These are phyloP conservation scores for Lentinula edodes DNA, from an alignment of 768 basidiomycete genomes.

Conservation along the genomic window DNA sequence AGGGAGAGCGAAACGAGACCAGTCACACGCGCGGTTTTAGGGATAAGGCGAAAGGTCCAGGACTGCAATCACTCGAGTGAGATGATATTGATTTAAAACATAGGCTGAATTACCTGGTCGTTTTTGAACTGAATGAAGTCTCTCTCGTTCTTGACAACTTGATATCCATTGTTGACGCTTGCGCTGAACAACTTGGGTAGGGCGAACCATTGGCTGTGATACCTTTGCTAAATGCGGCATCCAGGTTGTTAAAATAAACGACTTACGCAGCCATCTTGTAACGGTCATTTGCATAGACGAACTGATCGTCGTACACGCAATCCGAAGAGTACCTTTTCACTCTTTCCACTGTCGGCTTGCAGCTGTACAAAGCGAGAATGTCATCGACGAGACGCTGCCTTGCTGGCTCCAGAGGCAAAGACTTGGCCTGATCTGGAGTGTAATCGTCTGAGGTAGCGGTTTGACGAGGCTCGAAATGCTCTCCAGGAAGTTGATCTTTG, in stretches of 20 bases:
- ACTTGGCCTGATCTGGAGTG: conserved; percentile 28
- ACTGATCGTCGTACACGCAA: conserved; percentile 26
- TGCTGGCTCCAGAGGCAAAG: conserved; percentile 28
- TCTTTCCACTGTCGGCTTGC: conserved; percentile 30
- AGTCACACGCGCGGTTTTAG: conserved; percentile 34
- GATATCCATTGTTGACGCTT: conserved; percentile 28
- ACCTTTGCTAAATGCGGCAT: neutral
- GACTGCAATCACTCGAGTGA: conserved; percentile 14
- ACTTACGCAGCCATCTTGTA: conserved; percentile 27
- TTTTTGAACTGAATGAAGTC: conserved; percentile 37
- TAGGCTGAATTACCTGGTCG: conserved; percentile 24
- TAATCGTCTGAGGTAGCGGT: conserved; percentile 24
- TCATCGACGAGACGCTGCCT: conserved; percentile 34
- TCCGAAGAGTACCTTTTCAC: conserved; percentile 28
- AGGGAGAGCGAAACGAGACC: conserved; percentile 33
- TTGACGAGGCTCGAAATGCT: conserved; percentile 32
- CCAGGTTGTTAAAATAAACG: too few relatives aligned
- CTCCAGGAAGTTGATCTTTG: conserved; percentile 20
- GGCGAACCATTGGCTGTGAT: conserved; percentile 30
- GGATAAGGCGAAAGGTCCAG: conserved; percentile 32
- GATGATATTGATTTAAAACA: neutral
- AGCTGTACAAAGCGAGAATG: conserved; percentile 33
- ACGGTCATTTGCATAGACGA: conserved; percentile 34
- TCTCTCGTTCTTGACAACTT: conserved; percentile 28
- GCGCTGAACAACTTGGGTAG: conserved; percentile 31